Evolutionary conservation across 345 rosid species (phyloP).

Genomic region (Odontarrhena argentea): DNA sequence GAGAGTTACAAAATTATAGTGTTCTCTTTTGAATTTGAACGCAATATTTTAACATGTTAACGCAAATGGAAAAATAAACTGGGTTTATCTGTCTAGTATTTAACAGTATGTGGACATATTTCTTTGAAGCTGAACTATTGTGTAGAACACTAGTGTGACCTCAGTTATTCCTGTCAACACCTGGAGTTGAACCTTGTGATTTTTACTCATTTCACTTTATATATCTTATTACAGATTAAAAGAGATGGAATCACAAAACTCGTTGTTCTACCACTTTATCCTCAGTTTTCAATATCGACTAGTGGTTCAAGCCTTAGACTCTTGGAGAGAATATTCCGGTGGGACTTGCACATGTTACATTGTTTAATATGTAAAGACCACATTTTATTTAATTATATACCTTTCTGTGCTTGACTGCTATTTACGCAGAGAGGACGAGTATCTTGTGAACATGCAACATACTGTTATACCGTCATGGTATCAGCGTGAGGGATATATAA

Average conservation of each 20-base stretch:
- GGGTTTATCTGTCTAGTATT: neutral
- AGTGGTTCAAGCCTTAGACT: slow-evolving; percentile 99
- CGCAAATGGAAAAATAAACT: neutral
- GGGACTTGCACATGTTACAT: slow-evolving; percentile 31
- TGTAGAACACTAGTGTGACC: neutral
- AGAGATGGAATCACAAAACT: slow-evolving; percentile 88
- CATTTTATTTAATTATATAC: slow-evolving; percentile 17
- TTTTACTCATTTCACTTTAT: slow-evolving; percentile 2
- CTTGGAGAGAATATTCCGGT: slow-evolving; percentile 93
- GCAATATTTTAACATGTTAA: neutral
- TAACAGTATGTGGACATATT: neutral
- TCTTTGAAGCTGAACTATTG: slow-evolving; percentile 1
- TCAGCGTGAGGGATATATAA: slow-evolving; percentile 96
- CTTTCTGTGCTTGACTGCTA: slow-evolving; percentile 33
- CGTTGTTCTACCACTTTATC: slow-evolving; percentile 98
- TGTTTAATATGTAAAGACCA: slow-evolving; percentile 25
- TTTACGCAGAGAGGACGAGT: slow-evolving; percentile 82
- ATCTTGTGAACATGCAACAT: slow-evolving; percentile 97
- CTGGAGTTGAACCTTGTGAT: slow-evolving; percentile 5
- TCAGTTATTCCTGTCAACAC: neutral
- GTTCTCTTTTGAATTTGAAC: slow-evolving; percentile 1
- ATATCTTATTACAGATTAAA: slow-evolving; percentile 61
- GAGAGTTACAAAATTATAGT: slow-evolving; percentile 22
- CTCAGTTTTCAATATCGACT: slow-evolving; percentile 97
- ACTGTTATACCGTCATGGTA: slow-evolving; percentile 99